Base-by-base conservation (phyloP, 768 basidiomycete genomes). In the Tephrocybe sp. region DNA sequence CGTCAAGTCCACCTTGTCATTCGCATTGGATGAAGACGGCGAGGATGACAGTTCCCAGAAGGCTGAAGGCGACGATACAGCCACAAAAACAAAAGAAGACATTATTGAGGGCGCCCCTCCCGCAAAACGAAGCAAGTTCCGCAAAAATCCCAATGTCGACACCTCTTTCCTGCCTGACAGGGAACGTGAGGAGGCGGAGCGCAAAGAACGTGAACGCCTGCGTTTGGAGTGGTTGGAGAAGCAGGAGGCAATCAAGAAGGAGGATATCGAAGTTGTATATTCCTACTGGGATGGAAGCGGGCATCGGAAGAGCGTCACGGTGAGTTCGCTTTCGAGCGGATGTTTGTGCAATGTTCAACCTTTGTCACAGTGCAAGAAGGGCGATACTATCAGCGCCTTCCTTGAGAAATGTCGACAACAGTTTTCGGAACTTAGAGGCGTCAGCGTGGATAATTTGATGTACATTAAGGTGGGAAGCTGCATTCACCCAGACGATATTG, bases 271-370 rank as follows among this genome's bases (percentile, higher is more conserved):
- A 68, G 79, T 99, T 50, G 87, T 87, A 0, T 99, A 98, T 64
- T 97, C 93, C 0, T 99, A 86, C 67, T 99, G 97, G 97, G 97
- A 99, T 66, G 97, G 97, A 10, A 93, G 89, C 62, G 97, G 97
- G 0, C 97, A 98, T 71, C 77, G 97, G 46, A 97, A 95, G 73
- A 87, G 84, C 44, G 95, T 96, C 14, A 77, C 74, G 61, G 96
- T 96, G 62, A 69, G 90, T 3, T 44, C 4, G n/a, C 42, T 33
- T 21, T 8, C 42, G 34, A 23, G 18, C 2, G n/a, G 25, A 33
- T 43, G 25, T 1, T 21, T 15, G 50, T 39, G n/a, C 8, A 17
- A 14, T 21, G 12, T 17, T 23, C 14, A 28, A 26, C 15, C 20
- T 45, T 36, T 41, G 43, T 46, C 40, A 28, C 65, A 98, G 96